Evolutionary conservation across 257 asterid species (phyloP), one percentile per base, ranked within the genome.

Genomic region (Solanum raphanifolium): DNA sequence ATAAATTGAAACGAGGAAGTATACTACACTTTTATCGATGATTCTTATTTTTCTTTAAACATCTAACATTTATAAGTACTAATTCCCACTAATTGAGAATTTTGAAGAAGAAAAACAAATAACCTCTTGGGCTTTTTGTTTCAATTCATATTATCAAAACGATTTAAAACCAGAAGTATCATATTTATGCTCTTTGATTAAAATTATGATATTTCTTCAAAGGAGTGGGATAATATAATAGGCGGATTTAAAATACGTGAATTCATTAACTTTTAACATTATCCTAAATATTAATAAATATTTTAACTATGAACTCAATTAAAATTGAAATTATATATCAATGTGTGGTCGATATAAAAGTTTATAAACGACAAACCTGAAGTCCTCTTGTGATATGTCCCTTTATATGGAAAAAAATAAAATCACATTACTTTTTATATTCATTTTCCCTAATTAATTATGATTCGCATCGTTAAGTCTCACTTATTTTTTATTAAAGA

Each of bases 391-490:
- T 29, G 38, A 69, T 29, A 69, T 31, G 23, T 8, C 23, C 35
- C 12, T 29, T 69, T 29, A 15, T 29, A 69, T 29, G 38, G 21
- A 16, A 52, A 52, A 16, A 15, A 68, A 2, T 6, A 29, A 29
- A 29, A 29, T 31, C 9, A 27, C 4, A 68, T 29, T 15, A 69
- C 3, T 31, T 7, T 3, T 71, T 69, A 7, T 29, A 69, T 1
- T 31, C 1, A 7, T 31, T 31, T 6, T 15, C 0, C 2, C 0
- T 4, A 9, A 71, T 9, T 71, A 71, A 16, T 15, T 31, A 1
- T 4, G 0, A 31, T 71, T 31, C 1, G 13, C n/a, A 7, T 29
- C 11, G 10, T 1, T 2, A 68, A 6, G 5, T 31, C n/a, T 8
- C 1, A 31, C 3, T 31, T 3, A 15, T 18, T 31, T 8, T 1